phyloP scores from a whole-genome alignment of 208 protist genomes.

The Crithidia thermophila region DNA sequence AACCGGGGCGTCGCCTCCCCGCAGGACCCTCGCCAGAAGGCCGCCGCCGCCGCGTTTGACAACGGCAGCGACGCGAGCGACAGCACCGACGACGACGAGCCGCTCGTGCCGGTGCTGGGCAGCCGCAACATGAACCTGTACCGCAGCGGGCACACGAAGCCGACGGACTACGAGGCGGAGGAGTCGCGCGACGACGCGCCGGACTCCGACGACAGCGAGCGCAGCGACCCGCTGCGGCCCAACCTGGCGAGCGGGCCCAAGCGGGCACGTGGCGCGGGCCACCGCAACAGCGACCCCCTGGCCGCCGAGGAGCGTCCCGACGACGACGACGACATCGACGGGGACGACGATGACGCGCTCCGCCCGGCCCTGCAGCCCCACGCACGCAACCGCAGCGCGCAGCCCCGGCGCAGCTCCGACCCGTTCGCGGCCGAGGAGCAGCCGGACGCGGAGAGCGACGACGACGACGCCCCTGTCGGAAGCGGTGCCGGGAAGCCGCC shows the following conservation, averaged over 20 bases:
- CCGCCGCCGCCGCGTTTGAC: neutral
- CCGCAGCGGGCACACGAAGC: slow-evolving; percentile 8
- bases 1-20: neutral
- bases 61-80: neutral
- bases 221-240: neutral
- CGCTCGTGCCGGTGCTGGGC: slow-evolving; percentile 9
- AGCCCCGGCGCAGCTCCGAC: neutral
- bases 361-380: neutral
- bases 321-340: neutral
- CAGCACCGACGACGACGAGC: slow-evolving; percentile 4
- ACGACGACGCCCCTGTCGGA: neutral
- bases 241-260: slow-evolving; percentile 2
- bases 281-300: slow-evolving; percentile 11
- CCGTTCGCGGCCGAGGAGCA: slow-evolving; percentile 7
- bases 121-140: slow-evolving; percentile 13
- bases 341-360: slow-evolving; percentile 8
- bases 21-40: neutral
- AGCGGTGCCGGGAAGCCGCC: neutral
- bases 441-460: neutral
- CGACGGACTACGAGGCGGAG: slow-evolving; percentile 12
- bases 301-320: slow-evolving; percentile 8
- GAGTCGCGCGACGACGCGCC: slow-evolving; percentile 12
- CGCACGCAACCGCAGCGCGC: neutral
- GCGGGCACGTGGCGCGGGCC: neutral
- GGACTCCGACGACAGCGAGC: neutral